Conservation (phyloP, 1,284 basidiomycete genomes). For the Cutaneotrichosporon daszewskae region DNA sequence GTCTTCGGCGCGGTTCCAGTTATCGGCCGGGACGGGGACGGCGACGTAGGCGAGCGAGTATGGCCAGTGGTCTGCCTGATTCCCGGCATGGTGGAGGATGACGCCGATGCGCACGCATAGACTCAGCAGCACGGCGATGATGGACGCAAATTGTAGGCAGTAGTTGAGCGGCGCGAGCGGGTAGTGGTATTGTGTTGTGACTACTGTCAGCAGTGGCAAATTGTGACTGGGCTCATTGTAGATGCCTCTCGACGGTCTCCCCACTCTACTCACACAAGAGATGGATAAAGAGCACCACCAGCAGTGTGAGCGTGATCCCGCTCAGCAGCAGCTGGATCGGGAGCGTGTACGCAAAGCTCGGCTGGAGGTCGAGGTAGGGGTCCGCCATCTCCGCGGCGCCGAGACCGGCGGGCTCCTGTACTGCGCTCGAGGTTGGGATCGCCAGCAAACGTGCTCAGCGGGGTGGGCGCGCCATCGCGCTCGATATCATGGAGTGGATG, state of each 20-base stretch:
- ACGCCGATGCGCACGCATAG: slow-evolving; percentile 71
- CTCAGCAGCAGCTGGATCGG: slow-evolving; percentile 85
- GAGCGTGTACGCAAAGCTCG: slow-evolving; percentile 73
- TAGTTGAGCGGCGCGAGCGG: slow-evolving; percentile 90
- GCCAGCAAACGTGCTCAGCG: neutral
- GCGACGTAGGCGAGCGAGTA: slow-evolving; percentile 91
- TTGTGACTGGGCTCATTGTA: too few relatives aligned
- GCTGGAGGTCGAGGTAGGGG: slow-evolving; percentile 70
- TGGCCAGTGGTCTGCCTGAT: slow-evolving; percentile 73
- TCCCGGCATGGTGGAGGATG: slow-evolving; percentile 58
- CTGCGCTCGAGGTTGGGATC: neutral
- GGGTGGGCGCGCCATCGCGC: neutral
- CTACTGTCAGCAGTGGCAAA: slow-evolving; percentile 19
- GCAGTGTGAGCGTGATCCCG: slow-evolving; percentile 80
- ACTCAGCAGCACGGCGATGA: slow-evolving; percentile 69
- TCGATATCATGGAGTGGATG: neutral
- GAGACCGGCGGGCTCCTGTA: neutral
- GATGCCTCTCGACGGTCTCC: too few relatives aligned
- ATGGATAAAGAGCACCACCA: slow-evolving; percentile 82
- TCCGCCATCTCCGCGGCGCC: slow-evolving; percentile 44
- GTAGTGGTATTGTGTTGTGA: slow-evolving; percentile 94
- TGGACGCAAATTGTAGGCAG: slow-evolving; percentile 75
- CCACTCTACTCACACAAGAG: slow-evolving; percentile 56
- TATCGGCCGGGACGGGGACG: slow-evolving; percentile 65
- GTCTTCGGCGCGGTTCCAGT: slow-evolving; percentile 64